Evolutionary conservation across 768 basidiomycete genomes (phyloP), one percentile per base, ranked within the genome.

Genomic region (Boletus vermiculosoides): DNA sequence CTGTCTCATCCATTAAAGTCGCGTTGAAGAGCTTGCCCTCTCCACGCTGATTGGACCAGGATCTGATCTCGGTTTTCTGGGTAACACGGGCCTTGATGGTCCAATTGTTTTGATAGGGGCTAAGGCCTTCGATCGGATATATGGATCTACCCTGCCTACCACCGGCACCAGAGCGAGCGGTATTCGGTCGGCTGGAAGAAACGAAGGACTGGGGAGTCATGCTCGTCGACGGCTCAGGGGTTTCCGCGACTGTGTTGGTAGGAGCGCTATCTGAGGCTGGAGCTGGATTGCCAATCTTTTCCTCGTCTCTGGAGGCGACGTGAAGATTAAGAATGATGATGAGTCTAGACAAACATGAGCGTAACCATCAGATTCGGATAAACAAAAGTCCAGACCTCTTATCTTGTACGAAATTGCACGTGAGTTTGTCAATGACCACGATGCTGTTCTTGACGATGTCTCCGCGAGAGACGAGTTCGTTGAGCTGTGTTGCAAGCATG

Each of bases 51-150:
- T 96, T 98, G 4, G 90, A 88, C 84, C 88, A 99, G n/a, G 83
- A 82, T 63, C 83, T 88, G 66, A 98, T 85, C 0, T 98, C 97
- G 1, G 84, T 84, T 72, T 96, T 98, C 59, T 90, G 83, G 13
- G 86, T 90, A 48, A 98, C 92, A 41, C 92, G 88, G 30, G 92
- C 96, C 71, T 94, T 94, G 79, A 98, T 96, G 11, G 92, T 94
- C 97, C 97, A 99, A 72, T 92, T 92, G 76, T 96, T 98, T 73
- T 97, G 94, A 66, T 98, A 98, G 10, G 96, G 96, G 67, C 90
- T 94, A 45, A 98, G 82, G 6, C 87, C 90, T 69, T 97, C 96
- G 61, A 99, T 98, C 2, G 95, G 96, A 72, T 87, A 87, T 33
- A 86, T 71, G 13, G 68, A 66, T 39, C 70, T 72, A 25, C 66